Evolutionary conservation across 331 rosid genomes (phyloP).

Genomic region (Quercus tomentella): DNA sequence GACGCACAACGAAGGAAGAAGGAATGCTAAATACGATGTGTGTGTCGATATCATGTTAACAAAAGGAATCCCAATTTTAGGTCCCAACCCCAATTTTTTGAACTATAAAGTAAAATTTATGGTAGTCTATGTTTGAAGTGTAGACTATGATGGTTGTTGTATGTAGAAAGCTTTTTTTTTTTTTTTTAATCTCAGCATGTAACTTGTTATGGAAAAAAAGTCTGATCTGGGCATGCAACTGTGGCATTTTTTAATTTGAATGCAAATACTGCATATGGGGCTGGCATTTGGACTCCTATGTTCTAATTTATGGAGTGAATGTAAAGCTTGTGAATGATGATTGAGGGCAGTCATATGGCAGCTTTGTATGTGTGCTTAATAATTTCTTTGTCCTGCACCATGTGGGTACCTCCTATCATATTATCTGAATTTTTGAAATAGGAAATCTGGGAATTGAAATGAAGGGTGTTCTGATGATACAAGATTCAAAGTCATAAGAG

Average conservation of each 20-base stretch:
- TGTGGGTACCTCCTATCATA: not conserved
- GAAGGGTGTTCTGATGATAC: not conserved
- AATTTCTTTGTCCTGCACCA: not conserved
- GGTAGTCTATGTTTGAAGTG: not conserved
- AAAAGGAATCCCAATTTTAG: not conserved
- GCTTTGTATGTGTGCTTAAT: not conserved
- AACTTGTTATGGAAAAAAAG: not conserved
- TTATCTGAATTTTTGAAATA: not conserved
- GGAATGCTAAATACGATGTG: not conserved
- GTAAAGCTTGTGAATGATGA: not conserved
- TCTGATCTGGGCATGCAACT: not conserved
- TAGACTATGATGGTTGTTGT: not conserved
- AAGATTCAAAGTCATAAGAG: not conserved
- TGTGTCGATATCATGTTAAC: not conserved
- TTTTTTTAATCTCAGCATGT: not conserved
- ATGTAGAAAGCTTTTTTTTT: not conserved
- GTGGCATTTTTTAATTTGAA: not conserved
- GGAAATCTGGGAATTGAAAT: not conserved
- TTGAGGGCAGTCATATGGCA: not conserved
- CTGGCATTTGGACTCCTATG: not conserved
- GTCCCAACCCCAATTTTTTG: not conserved
- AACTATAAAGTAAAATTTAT: not conserved
- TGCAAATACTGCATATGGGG: not conserved
- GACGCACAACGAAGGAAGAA: not conserved
- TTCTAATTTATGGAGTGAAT: not conserved